Evolutionary conservation across 768 basidiomycete genomes (phyloP).

Genomic region (Inosperma sp.): DNA sequence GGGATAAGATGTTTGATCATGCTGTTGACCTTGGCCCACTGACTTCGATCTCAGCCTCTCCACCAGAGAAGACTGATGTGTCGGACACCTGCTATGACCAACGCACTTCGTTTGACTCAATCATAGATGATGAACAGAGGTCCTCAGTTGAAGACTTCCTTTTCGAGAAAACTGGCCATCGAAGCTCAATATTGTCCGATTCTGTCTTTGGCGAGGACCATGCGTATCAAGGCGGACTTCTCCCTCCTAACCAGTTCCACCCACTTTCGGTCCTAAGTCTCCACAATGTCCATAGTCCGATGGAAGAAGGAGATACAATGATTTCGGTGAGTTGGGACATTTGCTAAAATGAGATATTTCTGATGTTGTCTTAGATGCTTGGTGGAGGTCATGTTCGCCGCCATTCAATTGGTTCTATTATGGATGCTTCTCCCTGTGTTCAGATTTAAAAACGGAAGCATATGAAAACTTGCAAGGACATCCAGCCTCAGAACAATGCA

Average conservation of each 20-base stretch:
- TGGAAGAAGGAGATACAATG: slow-evolving; percentile 76
- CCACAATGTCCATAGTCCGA: slow-evolving; percentile 43
- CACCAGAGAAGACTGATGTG: too few species aligned
- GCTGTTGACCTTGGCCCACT: too few species aligned
- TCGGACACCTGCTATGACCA: too few species aligned
- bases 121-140: too few species aligned
- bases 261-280: slow-evolving; percentile 63
- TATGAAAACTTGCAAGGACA: slow-evolving; percentile 22
- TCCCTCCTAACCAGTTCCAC: slow-evolving; percentile 52
- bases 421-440: slow-evolving; percentile 67
- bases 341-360: slow-evolving; percentile 3
- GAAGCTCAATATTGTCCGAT: too few species aligned
- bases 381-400: slow-evolving; percentile 74
- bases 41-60: too few species aligned
- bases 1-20: too few species aligned
- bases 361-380: slow-evolving; percentile 53
- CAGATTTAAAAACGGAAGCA: slow-evolving; percentile 62
- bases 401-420: slow-evolving; percentile 57
- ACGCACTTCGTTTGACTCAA: too few species aligned
- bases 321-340: slow-evolving; percentile 50
- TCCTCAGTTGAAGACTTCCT: too few species aligned
- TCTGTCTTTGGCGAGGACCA: too few species aligned
- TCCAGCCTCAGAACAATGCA: slow-evolving; percentile 34
- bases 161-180: too few species aligned
- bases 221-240: slow-evolving; percentile 32